Percentiles rank a stretch among this genome's conserved stretches.
phyloP scores from a whole-genome alignment of 208 protist genomes.

The Porcisia hertigi region DNA sequence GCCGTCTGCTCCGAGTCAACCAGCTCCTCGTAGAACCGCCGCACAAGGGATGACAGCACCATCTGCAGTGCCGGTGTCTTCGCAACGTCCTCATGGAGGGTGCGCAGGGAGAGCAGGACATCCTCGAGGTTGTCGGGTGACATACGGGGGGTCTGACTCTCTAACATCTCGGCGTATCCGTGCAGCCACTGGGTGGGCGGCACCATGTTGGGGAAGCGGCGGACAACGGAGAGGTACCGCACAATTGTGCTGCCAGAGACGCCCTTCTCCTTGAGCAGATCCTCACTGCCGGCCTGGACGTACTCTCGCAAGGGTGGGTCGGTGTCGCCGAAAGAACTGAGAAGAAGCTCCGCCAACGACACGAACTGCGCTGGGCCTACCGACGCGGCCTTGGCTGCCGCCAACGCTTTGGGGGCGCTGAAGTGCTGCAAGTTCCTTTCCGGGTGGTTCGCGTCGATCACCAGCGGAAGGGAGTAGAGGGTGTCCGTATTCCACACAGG shows the following conservation, averaged over 20 bases:
- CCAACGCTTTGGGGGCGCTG: conserved; percentile 54
- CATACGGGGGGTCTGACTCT: neutral
- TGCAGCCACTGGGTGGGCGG: conserved; percentile 60
- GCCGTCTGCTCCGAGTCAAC: conserved; percentile 48
- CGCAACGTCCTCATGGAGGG: conserved; percentile 54
- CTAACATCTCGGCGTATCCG: conserved; percentile 42
- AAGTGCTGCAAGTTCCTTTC: conserved; percentile 18
- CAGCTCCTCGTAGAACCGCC: conserved; percentile 22
- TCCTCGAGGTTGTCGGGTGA: conserved; percentile 48
- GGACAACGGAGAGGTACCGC: conserved; percentile 65
- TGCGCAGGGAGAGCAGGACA: conserved; percentile 62
- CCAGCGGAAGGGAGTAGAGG: conserved; percentile 69
- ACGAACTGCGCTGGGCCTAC: conserved; percentile 77
- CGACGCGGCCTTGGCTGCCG: conserved; percentile 52
- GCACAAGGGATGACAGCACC: conserved; percentile 48
- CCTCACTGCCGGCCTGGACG: conserved; percentile 48
- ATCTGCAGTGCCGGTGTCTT: conserved; percentile 63
- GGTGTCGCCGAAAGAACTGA: conserved; percentile 47
- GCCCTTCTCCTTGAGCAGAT: conserved; percentile 35
- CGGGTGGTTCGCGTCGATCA: conserved; percentile 26
- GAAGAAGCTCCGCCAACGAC: conserved; percentile 66
- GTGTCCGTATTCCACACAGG: conserved; percentile 71
- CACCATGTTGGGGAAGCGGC: conserved; percentile 36
- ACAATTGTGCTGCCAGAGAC: conserved; percentile 36
- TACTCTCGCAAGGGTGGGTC: conserved; percentile 54